phyloP scores from a whole-genome alignment of 208 protist species.

The Trypanosoma melophagium region DNA sequence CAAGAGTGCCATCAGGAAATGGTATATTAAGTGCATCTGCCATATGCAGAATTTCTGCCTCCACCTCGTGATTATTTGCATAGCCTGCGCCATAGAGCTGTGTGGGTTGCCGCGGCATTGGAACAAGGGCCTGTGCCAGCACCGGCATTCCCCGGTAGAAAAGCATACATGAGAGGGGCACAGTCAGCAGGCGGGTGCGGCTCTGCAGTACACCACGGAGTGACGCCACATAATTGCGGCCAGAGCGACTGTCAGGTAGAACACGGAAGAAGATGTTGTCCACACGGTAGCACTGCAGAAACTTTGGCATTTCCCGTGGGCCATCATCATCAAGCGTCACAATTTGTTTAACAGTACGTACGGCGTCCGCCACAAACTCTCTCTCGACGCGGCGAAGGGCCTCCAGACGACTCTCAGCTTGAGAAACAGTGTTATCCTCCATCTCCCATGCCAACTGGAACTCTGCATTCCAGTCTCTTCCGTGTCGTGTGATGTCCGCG shows the following conservation, averaged over 20 bases:
- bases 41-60: conserved; percentile 70
- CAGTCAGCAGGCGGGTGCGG: conserved; percentile 61
- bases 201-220: conserved; percentile 78
- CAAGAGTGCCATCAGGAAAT: conserved; percentile 55
- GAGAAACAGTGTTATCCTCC: conserved; percentile 51
- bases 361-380: conserved; percentile 62
- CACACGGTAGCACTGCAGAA: conserved; percentile 82
- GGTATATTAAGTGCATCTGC: conserved; percentile 80
- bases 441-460: conserved; percentile 86
- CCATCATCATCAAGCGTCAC: conserved; percentile 77
- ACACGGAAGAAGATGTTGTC: conserved; percentile 87
- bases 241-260: conserved; percentile 81
- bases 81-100: conserved; percentile 65
- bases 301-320: conserved; percentile 67
- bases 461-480: conserved; percentile 75
- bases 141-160: conserved; percentile 88
- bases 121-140: conserved; percentile 82
- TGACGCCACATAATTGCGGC: conserved; percentile 79
- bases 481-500: conserved; percentile 48
- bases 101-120: conserved; percentile 57
- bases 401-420: conserved; percentile 50
- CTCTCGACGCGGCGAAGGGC: conserved; percentile 47
- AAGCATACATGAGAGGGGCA: conserved; percentile 82
- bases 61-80: conserved; percentile 68
- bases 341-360: conserved; percentile 59